Evolutionary conservation across 2,329 filamentous ascomycete species (phyloP).

Genomic region (Fusarium multiceps): DNA sequence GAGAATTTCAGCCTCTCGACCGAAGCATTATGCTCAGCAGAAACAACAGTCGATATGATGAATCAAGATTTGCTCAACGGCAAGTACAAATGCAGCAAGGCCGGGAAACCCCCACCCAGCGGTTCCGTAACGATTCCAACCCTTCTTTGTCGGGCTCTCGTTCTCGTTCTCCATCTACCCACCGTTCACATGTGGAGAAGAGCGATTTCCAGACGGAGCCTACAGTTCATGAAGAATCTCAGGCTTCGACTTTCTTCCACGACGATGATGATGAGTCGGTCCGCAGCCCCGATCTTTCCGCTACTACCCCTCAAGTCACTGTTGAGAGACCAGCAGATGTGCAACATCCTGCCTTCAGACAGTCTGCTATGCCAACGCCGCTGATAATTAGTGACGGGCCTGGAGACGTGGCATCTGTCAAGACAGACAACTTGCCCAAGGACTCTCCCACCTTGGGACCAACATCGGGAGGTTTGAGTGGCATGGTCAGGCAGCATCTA

Average conservation of each 20-base stretch:
- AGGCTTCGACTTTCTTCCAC: constrained; percentile 56
- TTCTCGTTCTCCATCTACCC: constrained; percentile 61
- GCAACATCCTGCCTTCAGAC: constrained; percentile 66
- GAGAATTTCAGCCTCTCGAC: constrained; percentile 76
- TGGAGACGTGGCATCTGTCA: not conserved
- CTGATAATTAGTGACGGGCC: constrained; percentile 49
- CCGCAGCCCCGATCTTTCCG: constrained; percentile 7
- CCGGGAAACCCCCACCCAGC: constrained; percentile 69
- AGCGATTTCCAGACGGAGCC: constrained; percentile 48
- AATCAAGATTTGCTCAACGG: constrained; percentile 84
- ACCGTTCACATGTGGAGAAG: constrained; percentile 52
- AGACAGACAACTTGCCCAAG: constrained; percentile 34
- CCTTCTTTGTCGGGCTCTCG: constrained; percentile 53
- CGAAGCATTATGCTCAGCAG: constrained; percentile 79
- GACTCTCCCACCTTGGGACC: constrained; percentile 88
- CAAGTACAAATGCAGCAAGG: constrained; percentile 84
- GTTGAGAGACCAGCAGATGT: constrained; percentile 63
- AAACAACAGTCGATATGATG: constrained; percentile 80
- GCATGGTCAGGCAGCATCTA: constrained; percentile 86
- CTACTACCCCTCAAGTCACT: constrained; percentile 51
- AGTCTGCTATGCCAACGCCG: constrained; percentile 58
- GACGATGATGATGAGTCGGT: constrained; percentile 56
- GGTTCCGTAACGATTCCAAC: constrained; percentile 59
- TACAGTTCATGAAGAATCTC: constrained; percentile 49
- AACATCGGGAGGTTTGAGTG: constrained; percentile 72